phyloP scores from a whole-genome alignment of 2,329 filamentous ascomycete genomes.

The Pseudogymnoascus sp. region DNA sequence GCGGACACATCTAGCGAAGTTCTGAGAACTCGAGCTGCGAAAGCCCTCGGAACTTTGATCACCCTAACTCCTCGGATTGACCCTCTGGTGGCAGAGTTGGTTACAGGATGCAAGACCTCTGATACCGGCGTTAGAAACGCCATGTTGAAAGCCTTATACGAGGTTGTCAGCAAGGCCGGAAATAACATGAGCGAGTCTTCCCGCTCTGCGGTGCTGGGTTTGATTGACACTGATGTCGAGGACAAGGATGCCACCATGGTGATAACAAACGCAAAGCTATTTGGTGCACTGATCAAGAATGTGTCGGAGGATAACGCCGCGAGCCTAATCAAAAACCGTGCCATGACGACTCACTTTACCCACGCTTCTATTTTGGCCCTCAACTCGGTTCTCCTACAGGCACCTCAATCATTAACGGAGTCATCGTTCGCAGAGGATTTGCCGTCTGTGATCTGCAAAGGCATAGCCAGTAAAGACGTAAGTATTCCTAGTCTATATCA shows the following conservation, averaged over 20 bases:
- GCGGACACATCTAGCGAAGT: constrained; percentile 89
- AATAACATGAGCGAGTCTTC: constrained; percentile 90
- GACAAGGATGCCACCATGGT: constrained; percentile 70
- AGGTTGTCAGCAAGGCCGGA: constrained; percentile 92
- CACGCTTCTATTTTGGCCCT: constrained; percentile 75
- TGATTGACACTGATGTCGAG: constrained; percentile 80
- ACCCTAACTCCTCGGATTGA: constrained; percentile 93
- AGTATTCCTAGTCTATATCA: constrained; percentile 29
- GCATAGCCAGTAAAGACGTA: constrained; percentile 68
- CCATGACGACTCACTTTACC: constrained; percentile 68
- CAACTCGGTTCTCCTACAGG: constrained; percentile 81
- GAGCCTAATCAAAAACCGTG: constrained; percentile 55
- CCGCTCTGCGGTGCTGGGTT: constrained; percentile 69
- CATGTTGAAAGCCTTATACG: constrained; percentile 94
- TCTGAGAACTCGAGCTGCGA: constrained; percentile 78
- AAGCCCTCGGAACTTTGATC: constrained; percentile 89
- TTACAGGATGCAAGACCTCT: constrained; percentile 87
- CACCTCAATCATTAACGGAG: constrained; percentile 59
- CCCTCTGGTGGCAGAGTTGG: constrained; percentile 82
- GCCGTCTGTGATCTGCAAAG: constrained; percentile 67
- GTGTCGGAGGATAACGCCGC: constrained; percentile 63
- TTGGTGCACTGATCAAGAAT: constrained; percentile 84
- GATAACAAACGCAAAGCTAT: constrained; percentile 81
- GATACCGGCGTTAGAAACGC: constrained; percentile 84
- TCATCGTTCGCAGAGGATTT: constrained; percentile 63